phyloP scores from a whole-genome alignment of 1,284 basidiomycete species.

The Athelia psychrophila region DNA sequence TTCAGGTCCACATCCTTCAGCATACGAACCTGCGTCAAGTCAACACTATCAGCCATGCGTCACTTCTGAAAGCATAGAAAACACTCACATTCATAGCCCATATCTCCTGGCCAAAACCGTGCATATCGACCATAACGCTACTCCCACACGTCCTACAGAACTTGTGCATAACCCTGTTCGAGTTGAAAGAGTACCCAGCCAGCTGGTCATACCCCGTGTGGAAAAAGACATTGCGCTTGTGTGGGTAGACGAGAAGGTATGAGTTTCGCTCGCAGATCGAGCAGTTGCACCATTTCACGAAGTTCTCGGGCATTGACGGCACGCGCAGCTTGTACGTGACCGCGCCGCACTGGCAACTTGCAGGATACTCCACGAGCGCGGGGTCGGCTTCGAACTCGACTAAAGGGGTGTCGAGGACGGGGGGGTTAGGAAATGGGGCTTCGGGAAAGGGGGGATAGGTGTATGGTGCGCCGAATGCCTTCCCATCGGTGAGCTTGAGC shows the following conservation, averaged over 20 bases:
- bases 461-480: not conserved
- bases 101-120: not conserved
- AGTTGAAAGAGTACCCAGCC: not conserved
- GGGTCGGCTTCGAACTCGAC: not conserved
- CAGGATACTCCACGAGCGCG: not conserved
- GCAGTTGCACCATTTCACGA: not conserved
- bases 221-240: not conserved
- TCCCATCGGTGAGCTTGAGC: not conserved
- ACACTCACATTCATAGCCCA: not conserved
- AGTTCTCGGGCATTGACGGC: not conserved
- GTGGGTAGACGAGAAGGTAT: not conserved
- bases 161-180: not conserved
- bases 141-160: not conserved
- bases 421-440: not conserved
- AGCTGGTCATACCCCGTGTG: not conserved
- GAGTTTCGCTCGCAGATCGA: not conserved
- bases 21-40: not conserved
- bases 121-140: not conserved
- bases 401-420: not conserved
- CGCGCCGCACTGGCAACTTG: not conserved
- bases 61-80: not conserved
- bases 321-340: not conserved
- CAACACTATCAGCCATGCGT: no score
- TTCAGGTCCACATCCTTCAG: not conserved
- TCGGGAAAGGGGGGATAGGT: not conserved